phyloP scores from a whole-genome alignment of 768 basidiomycete genomes.

The Hygrocybe coccinea region DNA sequence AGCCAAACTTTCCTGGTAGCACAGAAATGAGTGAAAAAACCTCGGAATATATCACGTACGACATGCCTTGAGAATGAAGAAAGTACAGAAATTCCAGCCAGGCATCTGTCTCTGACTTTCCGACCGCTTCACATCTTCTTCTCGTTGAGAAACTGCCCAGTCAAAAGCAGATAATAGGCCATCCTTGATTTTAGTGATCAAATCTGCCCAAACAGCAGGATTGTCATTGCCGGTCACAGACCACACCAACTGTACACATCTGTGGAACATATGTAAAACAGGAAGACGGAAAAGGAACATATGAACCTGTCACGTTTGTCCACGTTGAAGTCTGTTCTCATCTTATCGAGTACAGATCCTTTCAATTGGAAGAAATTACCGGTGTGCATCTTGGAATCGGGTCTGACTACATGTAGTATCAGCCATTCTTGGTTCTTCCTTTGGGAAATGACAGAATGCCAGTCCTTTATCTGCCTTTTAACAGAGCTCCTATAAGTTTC shows the following conservation, averaged over 20 bases:
- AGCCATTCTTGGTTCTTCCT: constrained; percentile 91
- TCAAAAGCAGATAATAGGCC: constrained; percentile 84
- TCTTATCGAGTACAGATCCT: constrained; percentile 80
- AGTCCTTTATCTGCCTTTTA: constrained; percentile 88
- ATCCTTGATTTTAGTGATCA: constrained; percentile 86
- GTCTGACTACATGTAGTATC: constrained; percentile 78
- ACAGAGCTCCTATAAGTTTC: constrained; percentile 76
- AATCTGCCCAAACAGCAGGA: constrained; percentile 81
- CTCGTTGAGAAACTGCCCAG: constrained; percentile 64
- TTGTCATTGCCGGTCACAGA: constrained; percentile 57
- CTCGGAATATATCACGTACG: constrained; percentile 3
- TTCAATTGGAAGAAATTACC: constrained; percentile 80
- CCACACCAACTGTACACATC: constrained; percentile 82
- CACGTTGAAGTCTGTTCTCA: constrained; percentile 86
- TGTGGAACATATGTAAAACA: constrained; percentile 28
- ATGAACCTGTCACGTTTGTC: constrained; percentile 81
- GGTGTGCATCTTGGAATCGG: constrained; percentile 54
- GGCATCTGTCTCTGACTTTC: constrained; percentile 89
- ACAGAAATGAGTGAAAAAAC: background rate
- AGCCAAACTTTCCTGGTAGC: constrained; percentile 82
- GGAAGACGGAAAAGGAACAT: constrained; percentile 1
- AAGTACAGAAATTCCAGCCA: constrained; percentile 98
- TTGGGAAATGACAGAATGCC: constrained; percentile 63
- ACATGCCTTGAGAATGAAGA: constrained; percentile 87
- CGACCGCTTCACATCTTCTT: constrained; percentile 86